Base-by-base conservation (phyloP, 2,329 filamentous ascomycete species). In the Akanthomyces dipterigenus region DNA sequence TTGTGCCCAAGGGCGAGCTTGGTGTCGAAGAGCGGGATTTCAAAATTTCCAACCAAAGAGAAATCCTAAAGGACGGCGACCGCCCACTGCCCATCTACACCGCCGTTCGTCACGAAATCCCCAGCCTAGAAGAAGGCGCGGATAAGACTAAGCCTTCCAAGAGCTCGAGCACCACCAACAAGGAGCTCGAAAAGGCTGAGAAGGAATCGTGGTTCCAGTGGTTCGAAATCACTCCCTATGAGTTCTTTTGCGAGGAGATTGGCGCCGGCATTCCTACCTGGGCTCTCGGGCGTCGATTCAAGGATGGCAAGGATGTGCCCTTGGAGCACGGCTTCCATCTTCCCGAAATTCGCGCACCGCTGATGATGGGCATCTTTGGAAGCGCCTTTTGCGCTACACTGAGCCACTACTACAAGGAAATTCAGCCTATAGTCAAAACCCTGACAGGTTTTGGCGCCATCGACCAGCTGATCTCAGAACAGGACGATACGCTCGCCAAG, bases 381-480 rank as follows among this genome's bases (percentile, higher is more conserved):
- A 96, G 90, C 66, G 95, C 95, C 3, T 98, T 99, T 71, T 98
- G 95, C 68, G 95, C 95, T 0, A 98, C 95, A 0, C 78, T 99
- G 0, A 93, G 90, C 48, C 95, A 98, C 73, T 99, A 99, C 72
- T 98, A 98, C 75, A 90, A 89, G 65, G 95, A 99, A 74, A 83
- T 98, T 51, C 84, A 89, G n/a, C 95, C 95, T 0, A 74, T 96
- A 6, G 79, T 98, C 22, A 85, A 83, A 66, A 87, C 87, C 14
- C 76, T 96, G 24, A 82, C 86, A 5, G 92, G 92, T 0, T 89
- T 97, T 65, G 80, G 80, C 11, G 82, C 88, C 2, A 80, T 99
- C 26, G 93, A 98, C 70, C 85, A 88, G 50, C 80, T 97, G 71
- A 90, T 98, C 28, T 85, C 89, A 62, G 91, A 88, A 34, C 88